These are phyloP conservation scores for Rhizopus microsporus DNA, from an alignment of 371 early-diverging fungal genomes.

Conservation along the genomic window DNA sequence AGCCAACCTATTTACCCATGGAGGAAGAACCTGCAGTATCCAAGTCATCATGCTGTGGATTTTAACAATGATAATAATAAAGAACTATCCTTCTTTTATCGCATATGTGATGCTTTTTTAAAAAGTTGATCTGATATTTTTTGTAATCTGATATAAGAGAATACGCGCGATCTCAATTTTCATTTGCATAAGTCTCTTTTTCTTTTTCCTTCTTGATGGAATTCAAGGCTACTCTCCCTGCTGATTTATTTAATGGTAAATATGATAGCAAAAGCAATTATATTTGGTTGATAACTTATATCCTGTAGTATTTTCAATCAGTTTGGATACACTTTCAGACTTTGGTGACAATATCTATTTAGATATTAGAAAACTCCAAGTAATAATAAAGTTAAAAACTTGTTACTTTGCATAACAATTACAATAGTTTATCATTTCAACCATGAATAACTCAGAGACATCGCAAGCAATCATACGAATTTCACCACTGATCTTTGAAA, in stretches of 20 bases:
- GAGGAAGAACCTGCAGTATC: constrained; percentile 41
- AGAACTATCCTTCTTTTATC: no score
- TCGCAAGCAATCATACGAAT: constrained; percentile 18
- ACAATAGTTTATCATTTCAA: constrained; percentile 18
- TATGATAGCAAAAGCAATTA: not conserved
- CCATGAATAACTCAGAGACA: constrained; percentile 16
- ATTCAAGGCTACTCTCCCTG: constrained; percentile 8
- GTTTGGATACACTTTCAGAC: constrained; percentile 4
- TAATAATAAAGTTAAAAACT: not conserved
- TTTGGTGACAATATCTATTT: constrained; percentile 11
- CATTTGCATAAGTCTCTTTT: no score
- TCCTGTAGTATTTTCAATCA: constrained; percentile 11
- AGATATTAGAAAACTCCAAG: constrained; percentile 14
- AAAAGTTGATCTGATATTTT: no score
- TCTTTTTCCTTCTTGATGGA: constrained; percentile 5
- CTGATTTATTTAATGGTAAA: constrained; percentile 9
- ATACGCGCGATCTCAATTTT: no score
- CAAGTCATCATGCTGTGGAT: constrained; percentile 44
- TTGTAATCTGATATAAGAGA: no score
- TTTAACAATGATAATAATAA: constrained; percentile 10
- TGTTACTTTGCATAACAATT: no score
- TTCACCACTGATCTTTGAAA: constrained; percentile 17
- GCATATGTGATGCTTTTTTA: no score
- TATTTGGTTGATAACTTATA: not conserved
- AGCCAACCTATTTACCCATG: constrained; percentile 29